Percentiles rank a stretch among this genome's conserved stretches.
phyloP scores from a whole-genome alignment of 2,329 filamentous ascomycete genomes.

The Fusarium sulawesiense region DNA sequence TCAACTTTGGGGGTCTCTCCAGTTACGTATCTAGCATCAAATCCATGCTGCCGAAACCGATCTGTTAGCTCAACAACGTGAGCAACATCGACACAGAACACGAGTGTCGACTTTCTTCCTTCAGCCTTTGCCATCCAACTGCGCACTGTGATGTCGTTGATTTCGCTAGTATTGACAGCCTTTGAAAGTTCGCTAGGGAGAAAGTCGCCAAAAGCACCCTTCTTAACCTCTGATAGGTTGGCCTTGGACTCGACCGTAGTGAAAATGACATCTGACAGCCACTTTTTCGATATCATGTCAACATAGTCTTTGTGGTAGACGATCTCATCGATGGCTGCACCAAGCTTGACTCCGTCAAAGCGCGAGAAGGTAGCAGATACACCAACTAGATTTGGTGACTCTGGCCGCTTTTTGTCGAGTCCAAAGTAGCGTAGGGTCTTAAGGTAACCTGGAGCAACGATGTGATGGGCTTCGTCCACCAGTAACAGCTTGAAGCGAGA shows the following conservation, averaged over 20 bases:
- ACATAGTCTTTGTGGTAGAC: slow-evolving; percentile 87
- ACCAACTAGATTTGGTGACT: slow-evolving; percentile 77
- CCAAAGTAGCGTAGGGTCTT: slow-evolving; percentile 82
- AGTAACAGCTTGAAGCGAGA: slow-evolving; percentile 85
- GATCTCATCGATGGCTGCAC: slow-evolving; percentile 90
- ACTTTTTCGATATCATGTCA: slow-evolving; percentile 83
- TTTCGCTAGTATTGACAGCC: slow-evolving; percentile 82
- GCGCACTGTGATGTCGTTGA: slow-evolving; percentile 86
- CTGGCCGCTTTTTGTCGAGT: slow-evolving; percentile 61
- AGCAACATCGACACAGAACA: slow-evolving; percentile 91
- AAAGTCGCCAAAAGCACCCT: slow-evolving; percentile 77
- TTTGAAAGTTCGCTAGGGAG: slow-evolving; percentile 79
- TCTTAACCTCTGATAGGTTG: slow-evolving; percentile 78
- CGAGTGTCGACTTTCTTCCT: slow-evolving; percentile 83
- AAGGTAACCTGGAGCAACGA: slow-evolving; percentile 86
- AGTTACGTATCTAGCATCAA: slow-evolving; percentile 90
- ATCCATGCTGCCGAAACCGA: slow-evolving; percentile 79
- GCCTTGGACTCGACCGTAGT: slow-evolving; percentile 89
- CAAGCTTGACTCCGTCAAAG: slow-evolving; percentile 85
- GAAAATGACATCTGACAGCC: slow-evolving; percentile 92
- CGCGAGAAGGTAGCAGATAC: slow-evolving; percentile 85
- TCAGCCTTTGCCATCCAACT: slow-evolving; percentile 84
- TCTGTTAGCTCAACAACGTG: slow-evolving; percentile 82
- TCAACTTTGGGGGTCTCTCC: slow-evolving; percentile 78
- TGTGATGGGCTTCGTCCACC: slow-evolving; percentile 97